A percentile compares a stretch with the other conserved stretches of the same genome.
These are phyloP conservation scores for Metarhizium album DNA, from an alignment of 2,329 filamentous ascomycete species.

Conservation along the genomic window DNA sequence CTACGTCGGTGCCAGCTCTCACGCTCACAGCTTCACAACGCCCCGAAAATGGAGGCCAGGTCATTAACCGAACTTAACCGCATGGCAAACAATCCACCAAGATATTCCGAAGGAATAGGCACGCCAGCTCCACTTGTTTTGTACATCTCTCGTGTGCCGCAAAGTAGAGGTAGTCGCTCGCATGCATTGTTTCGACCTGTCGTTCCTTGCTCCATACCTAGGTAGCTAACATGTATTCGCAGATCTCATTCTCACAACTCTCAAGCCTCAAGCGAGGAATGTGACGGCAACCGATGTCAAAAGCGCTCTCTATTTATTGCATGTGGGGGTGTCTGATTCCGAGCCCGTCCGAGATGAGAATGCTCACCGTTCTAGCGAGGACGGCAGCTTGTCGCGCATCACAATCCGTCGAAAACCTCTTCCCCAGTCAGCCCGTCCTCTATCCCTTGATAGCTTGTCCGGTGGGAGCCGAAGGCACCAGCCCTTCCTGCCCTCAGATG, in stretches of 20 bases:
- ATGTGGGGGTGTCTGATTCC: constrained; percentile 36
- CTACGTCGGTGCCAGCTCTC: not conserved
- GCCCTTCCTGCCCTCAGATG: not conserved
- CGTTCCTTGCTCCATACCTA: not conserved
- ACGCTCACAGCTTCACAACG: not conserved
- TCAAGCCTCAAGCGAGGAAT: constrained; percentile 80
- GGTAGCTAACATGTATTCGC: constrained; percentile 2
- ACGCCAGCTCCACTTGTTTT: constrained; percentile 65
- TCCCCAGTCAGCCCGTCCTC: constrained; percentile 21
- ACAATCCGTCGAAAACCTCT: constrained; percentile 45
- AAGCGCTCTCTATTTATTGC: constrained; percentile 80
- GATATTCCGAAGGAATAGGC: constrained; percentile 73
- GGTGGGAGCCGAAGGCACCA: constrained; percentile 4
- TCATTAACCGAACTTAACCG: constrained; percentile 72
- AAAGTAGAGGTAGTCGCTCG: constrained; percentile 61
- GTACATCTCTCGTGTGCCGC: constrained; percentile 89
- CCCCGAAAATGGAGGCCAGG: constrained; percentile 55
- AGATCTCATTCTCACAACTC: constrained; percentile 88
- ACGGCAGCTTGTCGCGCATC: constrained; percentile 25
- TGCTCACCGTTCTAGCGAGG: constrained; percentile 31
- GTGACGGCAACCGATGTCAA: constrained; percentile 81
- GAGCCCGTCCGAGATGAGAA: constrained; percentile 18
- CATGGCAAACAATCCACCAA: constrained; percentile 76
- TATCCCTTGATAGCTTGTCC: constrained; percentile 16
- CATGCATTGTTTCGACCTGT: not conserved